These are phyloP conservation scores for Canariomyces notabilis DNA, from an alignment of 2,329 filamentous ascomycete genomes.

Conservation along the genomic window DNA sequence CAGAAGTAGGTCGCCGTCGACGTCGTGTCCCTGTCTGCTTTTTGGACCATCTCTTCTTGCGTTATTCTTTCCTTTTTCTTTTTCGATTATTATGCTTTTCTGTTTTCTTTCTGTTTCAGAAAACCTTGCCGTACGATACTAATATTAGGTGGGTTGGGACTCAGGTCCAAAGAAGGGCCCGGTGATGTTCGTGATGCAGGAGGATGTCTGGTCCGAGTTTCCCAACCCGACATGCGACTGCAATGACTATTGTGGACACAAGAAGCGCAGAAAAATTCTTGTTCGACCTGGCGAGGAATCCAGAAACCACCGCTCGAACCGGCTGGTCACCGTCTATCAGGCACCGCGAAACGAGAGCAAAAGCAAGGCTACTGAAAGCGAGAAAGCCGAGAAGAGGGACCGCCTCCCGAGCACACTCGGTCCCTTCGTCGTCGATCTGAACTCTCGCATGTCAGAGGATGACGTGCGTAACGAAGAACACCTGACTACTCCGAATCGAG, in stretches of 20 bases:
- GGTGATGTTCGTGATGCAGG: neutral
- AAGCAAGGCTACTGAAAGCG: neutral
- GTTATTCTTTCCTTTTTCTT: no score
- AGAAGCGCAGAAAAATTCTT: neutral
- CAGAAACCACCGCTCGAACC: neutral
- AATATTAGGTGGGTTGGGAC: neutral
- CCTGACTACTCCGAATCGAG: no score
- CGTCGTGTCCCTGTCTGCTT: no score
- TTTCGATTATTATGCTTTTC: no score
- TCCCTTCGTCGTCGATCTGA: neutral
- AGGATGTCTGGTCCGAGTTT: slow-evolving; percentile 2
- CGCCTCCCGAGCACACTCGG: neutral
- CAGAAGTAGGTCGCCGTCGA: no score
- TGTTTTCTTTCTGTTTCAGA: neutral
- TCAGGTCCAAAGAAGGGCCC: neutral
- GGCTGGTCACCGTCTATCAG: neutral
- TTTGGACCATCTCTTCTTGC: no score
- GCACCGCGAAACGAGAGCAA: neutral
- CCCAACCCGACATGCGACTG: slow-evolving; percentile 1
- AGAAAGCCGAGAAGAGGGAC: no score
- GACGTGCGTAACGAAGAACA: no score
- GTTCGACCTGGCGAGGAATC: neutral
- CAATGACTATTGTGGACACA: slow-evolving; percentile 1
- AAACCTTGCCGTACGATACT: neutral
- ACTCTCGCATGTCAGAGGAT: neutral